phyloP scores from a whole-genome alignment of 495 filamentous ascomycete species.

The Polyplosphaeria fusca region DNA sequence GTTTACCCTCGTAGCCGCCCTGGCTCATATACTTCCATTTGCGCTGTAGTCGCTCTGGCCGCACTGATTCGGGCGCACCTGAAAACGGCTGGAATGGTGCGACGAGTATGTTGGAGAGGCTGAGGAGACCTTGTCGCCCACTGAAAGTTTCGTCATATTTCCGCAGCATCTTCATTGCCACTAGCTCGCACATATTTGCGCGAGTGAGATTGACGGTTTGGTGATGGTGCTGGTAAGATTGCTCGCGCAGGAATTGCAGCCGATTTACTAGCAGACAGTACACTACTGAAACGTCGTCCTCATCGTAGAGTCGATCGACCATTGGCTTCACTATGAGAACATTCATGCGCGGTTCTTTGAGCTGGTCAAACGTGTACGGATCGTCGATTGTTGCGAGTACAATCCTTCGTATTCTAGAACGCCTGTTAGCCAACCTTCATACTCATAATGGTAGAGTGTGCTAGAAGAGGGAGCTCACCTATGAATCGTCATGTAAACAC shows the following conservation, averaged over 20 bases:
- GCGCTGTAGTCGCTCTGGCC: slow-evolving; percentile 39
- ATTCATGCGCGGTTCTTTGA: slow-evolving; percentile 67
- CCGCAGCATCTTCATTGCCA: slow-evolving; percentile 62
- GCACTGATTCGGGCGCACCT: slow-evolving; percentile 57
- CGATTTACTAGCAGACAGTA: slow-evolving; percentile 73
- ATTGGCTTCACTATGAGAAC: slow-evolving; percentile 65
- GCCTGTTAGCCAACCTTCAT: neutral
- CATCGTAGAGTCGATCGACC: slow-evolving; percentile 66
- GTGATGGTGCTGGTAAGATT: slow-evolving; percentile 61
- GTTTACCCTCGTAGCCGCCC: slow-evolving; percentile 54
- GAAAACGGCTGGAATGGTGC: slow-evolving; percentile 72
- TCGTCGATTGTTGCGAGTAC: slow-evolving; percentile 50
- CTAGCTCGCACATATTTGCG: slow-evolving; percentile 65
- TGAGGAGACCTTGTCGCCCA: slow-evolving; percentile 58
- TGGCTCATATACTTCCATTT: slow-evolving; percentile 49
- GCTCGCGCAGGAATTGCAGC: slow-evolving; percentile 64
- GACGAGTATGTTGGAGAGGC: slow-evolving; percentile 67
- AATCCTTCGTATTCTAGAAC: slow-evolving; percentile 37
- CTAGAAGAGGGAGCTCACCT: slow-evolving; percentile 10
- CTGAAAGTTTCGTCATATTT: slow-evolving; percentile 66
- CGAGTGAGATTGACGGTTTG: slow-evolving; percentile 67
- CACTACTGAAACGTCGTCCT: slow-evolving; percentile 62
- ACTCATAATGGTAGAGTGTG: neutral
- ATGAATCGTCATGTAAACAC: slow-evolving; percentile 42
- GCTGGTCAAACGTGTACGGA: slow-evolving; percentile 63